Conservation (phyloP, 78 protist genomes). For the Creolimax fragrantissima region DNA sequence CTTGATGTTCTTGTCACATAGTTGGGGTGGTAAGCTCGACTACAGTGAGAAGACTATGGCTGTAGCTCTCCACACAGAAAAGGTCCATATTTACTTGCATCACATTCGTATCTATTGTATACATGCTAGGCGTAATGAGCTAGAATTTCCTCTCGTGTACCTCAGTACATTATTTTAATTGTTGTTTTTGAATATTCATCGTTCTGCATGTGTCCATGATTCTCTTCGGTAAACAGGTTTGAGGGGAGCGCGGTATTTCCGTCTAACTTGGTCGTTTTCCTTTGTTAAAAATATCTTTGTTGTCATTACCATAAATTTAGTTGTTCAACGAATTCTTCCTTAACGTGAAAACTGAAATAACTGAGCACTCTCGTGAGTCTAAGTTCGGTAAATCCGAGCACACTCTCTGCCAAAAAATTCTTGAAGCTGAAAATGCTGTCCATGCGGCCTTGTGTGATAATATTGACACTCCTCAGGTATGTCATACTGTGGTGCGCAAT, state of each 20-base stretch:
- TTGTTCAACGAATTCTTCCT: conserved; percentile 69
- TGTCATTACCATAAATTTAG: background rate
- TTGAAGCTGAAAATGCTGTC: conserved; percentile 20
- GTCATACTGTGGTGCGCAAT: too few species aligned
- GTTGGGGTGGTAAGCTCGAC: conserved; percentile 53
- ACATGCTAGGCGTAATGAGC: too few species aligned
- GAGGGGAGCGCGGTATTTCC: too few species aligned
- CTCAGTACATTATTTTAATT: background rate
- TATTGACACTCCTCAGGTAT: conserved; percentile 70
- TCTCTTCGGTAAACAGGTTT: too few species aligned
- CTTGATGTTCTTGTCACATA: conserved; percentile 72
- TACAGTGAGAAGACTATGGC: conserved; percentile 65
- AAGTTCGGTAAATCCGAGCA: background rate
- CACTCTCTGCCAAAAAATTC: background rate
- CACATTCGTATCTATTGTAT: too few species aligned
- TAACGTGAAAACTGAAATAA: conserved; percentile 32
- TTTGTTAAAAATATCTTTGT: too few species aligned
- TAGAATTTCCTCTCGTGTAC: background rate
- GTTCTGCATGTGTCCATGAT: too few species aligned
- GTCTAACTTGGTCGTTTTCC: too few species aligned
- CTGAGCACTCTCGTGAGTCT: background rate
- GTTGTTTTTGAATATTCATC: too few species aligned
- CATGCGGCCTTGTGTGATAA: conserved; percentile 67
- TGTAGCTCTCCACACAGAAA: conserved; percentile 56
- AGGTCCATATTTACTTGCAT: too few species aligned